Evolutionary conservation across 176 grass and related monocot species (phyloP).

Genomic region (Aechmea fasciata): DNA sequence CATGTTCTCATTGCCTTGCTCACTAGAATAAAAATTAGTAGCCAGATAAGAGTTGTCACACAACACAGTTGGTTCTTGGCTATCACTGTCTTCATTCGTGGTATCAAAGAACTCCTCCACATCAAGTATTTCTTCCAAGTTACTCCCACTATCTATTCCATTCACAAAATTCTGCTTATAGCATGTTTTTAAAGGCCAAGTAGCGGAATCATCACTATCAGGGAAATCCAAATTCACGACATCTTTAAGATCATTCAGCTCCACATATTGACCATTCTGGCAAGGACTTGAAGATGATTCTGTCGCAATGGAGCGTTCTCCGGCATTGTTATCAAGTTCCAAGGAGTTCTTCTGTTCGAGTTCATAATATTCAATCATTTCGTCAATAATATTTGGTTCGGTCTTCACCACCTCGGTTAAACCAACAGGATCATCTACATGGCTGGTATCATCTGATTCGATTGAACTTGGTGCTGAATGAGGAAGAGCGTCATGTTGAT

Average conservation of each 20-base stretch:
- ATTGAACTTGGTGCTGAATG: background rate
- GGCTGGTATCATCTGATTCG: background rate
- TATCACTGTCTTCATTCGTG: background rate
- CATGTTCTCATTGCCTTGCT: conserved; percentile 33
- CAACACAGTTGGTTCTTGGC: background rate
- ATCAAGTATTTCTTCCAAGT: conserved; percentile 4
- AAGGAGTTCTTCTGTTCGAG: conserved; percentile 14
- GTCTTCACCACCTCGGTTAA: background rate
- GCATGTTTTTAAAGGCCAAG: conserved; percentile 41
- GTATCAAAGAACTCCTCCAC: conserved; percentile 24
- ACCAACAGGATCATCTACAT: background rate
- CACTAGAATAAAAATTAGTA: conserved; percentile 28
- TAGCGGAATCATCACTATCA: conserved; percentile 26
- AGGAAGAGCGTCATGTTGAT: conserved; percentile 5
- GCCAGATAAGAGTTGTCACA: background rate
- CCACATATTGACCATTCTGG: background rate
- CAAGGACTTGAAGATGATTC: background rate
- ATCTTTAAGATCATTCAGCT: background rate
- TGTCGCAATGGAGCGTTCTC: background rate
- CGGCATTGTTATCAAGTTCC: conserved; percentile 15
- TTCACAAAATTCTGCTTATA: conserved; percentile 23
- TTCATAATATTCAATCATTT: background rate
- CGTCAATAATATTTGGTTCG: background rate
- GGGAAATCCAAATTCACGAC: conserved; percentile 22
- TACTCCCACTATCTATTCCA: background rate